Evolutionary conservation across 257 asterid genomes (phyloP).

Genomic region (Anisodus acutangulus): DNA sequence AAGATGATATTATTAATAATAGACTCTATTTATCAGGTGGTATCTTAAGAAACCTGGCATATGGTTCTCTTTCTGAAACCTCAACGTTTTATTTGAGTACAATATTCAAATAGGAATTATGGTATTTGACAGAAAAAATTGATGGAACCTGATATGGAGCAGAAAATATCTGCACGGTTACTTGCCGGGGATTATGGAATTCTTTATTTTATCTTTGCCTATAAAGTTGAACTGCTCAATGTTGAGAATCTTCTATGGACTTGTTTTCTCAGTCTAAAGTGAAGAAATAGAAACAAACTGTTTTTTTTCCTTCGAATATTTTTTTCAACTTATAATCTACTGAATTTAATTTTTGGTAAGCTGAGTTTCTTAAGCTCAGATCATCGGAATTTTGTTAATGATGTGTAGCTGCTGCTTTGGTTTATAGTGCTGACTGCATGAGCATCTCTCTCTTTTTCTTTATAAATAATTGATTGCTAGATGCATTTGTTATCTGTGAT

Average conservation of each 20-base stretch:
- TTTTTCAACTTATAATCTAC: background rate
- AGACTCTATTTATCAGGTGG: background rate
- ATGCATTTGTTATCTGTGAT: slow-evolving; percentile 28
- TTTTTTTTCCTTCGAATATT: background rate
- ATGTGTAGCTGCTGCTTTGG: background rate
- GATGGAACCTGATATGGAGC: background rate
- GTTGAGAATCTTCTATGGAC: background rate
- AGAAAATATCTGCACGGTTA: background rate
- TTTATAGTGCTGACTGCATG: background rate
- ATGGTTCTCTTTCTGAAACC: background rate
- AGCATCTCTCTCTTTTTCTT: background rate
- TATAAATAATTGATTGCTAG: slow-evolving; percentile 6
- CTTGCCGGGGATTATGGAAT: background rate
- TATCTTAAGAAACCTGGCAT: background rate
- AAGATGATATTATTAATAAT: background rate
- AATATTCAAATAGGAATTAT: background rate
- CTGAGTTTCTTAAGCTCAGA: background rate
- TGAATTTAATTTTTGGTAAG: background rate
- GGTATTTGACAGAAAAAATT: background rate
- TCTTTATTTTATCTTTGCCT: background rate
- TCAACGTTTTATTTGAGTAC: background rate
- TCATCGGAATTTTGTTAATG: background rate
- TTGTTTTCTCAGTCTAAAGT: background rate
- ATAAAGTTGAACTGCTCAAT: background rate
- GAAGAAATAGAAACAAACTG: slow-evolving; percentile 7